Evolutionary conservation across 805 yeast genomes (phyloP).

Genomic region (Candida oleophila): DNA sequence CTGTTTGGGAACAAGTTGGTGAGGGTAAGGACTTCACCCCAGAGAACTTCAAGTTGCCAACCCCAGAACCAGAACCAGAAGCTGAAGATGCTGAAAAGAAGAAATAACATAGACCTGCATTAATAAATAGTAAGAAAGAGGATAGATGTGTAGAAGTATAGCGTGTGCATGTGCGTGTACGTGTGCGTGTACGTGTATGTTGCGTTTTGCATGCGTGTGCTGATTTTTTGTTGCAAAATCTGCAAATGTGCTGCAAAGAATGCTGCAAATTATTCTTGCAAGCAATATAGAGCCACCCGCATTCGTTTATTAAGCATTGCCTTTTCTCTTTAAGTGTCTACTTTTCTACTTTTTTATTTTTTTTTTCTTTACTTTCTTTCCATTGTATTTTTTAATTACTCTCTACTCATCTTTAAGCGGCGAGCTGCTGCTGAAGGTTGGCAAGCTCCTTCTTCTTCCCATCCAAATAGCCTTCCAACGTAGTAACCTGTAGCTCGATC

Average conservation of each 20-base stretch:
- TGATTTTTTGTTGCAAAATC: too few species aligned
- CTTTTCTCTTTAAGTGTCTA: neutral
- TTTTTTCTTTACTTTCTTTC: neutral
- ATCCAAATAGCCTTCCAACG: slow-evolving; percentile 66
- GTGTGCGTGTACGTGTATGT: too few species aligned
- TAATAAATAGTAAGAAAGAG: neutral
- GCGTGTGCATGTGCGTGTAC: too few species aligned
- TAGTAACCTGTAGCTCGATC: slow-evolving; percentile 74
- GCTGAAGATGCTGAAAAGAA: slow-evolving; percentile 35
- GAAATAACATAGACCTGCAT: slow-evolving; percentile 17
- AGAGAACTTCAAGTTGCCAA: slow-evolving; percentile 75
- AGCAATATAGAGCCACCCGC: too few species aligned
- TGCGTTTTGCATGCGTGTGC: too few species aligned
- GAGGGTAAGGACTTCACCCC: slow-evolving; percentile 83
- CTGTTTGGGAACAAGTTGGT: slow-evolving; percentile 92
- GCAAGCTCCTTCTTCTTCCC: slow-evolving; percentile 61
- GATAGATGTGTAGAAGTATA: neutral
- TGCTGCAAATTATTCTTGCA: too few species aligned
- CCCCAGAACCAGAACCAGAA: slow-evolving; percentile 72
- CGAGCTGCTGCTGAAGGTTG: slow-evolving; percentile 44
- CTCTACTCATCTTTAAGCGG: slow-evolving; percentile 3
- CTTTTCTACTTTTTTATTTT: neutral
- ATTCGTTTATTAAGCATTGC: too few species aligned
- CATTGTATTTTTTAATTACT: neutral
- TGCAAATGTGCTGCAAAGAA: too few species aligned